phyloP scores from a whole-genome alignment of 1,284 basidiomycete species.

The Peniophora sp. region DNA sequence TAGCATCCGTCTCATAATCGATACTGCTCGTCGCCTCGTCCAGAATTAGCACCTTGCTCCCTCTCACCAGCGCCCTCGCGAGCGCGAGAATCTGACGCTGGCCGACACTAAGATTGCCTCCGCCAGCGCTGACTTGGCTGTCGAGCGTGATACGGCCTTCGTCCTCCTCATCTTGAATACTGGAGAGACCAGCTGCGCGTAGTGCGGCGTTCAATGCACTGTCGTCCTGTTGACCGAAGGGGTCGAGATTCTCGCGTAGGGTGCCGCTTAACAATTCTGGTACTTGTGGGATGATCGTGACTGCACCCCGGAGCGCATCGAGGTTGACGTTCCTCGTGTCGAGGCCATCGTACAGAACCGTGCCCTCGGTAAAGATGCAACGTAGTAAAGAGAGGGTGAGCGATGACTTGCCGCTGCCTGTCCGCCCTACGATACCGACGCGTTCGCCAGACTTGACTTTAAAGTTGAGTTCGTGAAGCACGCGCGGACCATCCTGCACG shows the following conservation, averaged over 20 bases:
- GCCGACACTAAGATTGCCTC: constrained; percentile 62
- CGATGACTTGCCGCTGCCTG: constrained; percentile 65
- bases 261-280: constrained; percentile 60
- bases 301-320: constrained; percentile 40
- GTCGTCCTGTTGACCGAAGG: constrained; percentile 70
- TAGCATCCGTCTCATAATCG: constrained; percentile 52
- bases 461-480: constrained; percentile 39
- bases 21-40: constrained; percentile 37
- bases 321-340: constrained; percentile 43
- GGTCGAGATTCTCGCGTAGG: constrained; percentile 55
- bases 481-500: constrained; percentile 10
- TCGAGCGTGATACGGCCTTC: constrained; percentile 45
- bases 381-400: constrained; percentile 29
- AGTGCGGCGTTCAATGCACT: constrained; percentile 47
- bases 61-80: constrained; percentile 48
- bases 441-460: constrained; percentile 41
- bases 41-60: constrained; percentile 53
- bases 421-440: constrained; percentile 56
- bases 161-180: constrained; percentile 39
- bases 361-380: constrained; percentile 37
- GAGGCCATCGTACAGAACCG: constrained; percentile 28
- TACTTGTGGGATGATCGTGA: constrained; percentile 41
- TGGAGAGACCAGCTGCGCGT: constrained; percentile 43
- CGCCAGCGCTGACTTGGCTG: constrained; percentile 44
- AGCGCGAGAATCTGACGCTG: constrained; percentile 61